These are phyloP conservation scores for Populus hybrid DNA, from an alignment of 441 rosid species.

Conservation along the genomic window DNA sequence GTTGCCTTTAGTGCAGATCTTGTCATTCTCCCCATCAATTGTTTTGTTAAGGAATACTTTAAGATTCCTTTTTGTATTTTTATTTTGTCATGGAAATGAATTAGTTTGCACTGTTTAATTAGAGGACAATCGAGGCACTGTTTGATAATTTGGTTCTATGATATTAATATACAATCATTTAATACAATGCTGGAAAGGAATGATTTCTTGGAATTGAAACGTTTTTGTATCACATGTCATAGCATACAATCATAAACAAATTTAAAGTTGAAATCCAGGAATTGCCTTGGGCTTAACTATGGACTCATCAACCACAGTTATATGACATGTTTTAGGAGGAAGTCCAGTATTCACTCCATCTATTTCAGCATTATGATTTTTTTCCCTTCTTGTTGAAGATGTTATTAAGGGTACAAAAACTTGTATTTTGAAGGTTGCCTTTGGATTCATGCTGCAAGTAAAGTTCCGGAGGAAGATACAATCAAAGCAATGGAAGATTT, in stretches of 20 bases:
- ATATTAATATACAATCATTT: neutral
- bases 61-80: neutral
- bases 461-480: constrained; percentile 78
- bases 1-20: neutral
- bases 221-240: neutral
- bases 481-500: constrained; percentile 88
- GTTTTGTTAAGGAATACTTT: neutral
- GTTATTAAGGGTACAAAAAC: neutral
- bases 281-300: neutral
- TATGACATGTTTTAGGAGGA: neutral
- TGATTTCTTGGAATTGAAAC: neutral
- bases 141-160: neutral
- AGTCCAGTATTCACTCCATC: neutral
- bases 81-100: neutral
- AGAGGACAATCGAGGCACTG: neutral
- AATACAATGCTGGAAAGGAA: neutral
- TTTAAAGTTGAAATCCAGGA: neutral
- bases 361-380: neutral
- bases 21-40: neutral
- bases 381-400: neutral
- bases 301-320: neutral
- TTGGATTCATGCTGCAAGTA: constrained; percentile 93
- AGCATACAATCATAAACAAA: neutral
- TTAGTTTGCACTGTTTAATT: neutral
- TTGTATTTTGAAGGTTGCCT: constrained; percentile 55